phyloP scores from a whole-genome alignment of 192 early-diverging fungal species.

The Powellomyces hirtus region DNA sequence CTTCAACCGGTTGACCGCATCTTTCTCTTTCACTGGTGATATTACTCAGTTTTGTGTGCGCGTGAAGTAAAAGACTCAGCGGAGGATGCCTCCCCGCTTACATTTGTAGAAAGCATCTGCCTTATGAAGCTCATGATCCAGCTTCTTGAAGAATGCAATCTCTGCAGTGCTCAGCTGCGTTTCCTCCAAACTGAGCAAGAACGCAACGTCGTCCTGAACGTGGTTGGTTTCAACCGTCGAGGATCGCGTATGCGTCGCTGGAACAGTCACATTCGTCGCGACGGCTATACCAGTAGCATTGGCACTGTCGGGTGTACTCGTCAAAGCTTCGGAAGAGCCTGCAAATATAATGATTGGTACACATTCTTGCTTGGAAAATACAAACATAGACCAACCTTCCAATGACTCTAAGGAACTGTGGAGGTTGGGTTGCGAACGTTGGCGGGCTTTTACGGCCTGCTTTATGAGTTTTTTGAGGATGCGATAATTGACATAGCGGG shows the following conservation, averaged over 20 bases:
- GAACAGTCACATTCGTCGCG: neutral
- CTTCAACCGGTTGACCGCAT: slow-evolving; percentile 1
- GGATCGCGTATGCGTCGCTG: neutral
- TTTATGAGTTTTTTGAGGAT: slow-evolving; percentile 36
- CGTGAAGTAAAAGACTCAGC: neutral
- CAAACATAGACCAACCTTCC: too few relatives aligned
- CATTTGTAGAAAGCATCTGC: slow-evolving; percentile 20
- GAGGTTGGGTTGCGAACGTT: too few relatives aligned
- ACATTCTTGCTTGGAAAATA: too few relatives aligned
- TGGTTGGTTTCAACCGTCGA: neutral
- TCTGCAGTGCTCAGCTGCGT: slow-evolving; percentile 8
- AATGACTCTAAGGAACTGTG: too few relatives aligned
- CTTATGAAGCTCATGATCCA: slow-evolving; percentile 26
- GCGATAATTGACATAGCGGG: slow-evolving; percentile 33
- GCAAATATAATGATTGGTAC: too few relatives aligned
- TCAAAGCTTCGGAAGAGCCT: neutral
- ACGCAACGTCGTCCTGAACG: neutral
- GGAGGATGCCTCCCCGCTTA: neutral
- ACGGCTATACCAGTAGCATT: neutral
- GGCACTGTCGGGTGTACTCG: neutral
- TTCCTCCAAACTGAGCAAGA: slow-evolving; percentile 18
- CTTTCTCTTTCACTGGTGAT: slow-evolving; percentile 18
- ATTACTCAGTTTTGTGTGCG: too few relatives aligned
- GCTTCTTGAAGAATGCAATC: slow-evolving; percentile 3
- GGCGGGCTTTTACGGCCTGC: too few relatives aligned